Evolutionary conservation across 305 asterid genomes (phyloP).

Genomic region (Rubia peregrina): DNA sequence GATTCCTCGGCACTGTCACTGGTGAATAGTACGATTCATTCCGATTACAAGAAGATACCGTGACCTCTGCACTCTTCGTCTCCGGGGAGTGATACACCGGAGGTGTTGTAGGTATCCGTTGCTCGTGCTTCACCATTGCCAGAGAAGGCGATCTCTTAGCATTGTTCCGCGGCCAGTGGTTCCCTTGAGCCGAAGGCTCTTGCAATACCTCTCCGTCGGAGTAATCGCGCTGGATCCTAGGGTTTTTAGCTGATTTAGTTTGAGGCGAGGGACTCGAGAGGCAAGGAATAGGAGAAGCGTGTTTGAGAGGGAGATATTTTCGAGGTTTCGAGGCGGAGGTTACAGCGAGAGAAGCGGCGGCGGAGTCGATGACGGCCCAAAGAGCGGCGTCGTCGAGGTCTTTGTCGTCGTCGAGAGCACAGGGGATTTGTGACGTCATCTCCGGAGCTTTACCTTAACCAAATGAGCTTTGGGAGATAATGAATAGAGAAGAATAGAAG

Average conservation of each 20-base stretch:
- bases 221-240: slow-evolving; percentile 29
- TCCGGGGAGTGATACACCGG: slow-evolving; percentile 32
- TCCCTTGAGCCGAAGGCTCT: slow-evolving; percentile 13
- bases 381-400: slow-evolving; percentile 89
- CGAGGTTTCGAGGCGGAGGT: slow-evolving; percentile 35
- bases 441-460: background rate
- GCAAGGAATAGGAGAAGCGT: slow-evolving; percentile 54
- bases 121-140: slow-evolving; percentile 60
- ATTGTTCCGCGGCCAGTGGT: slow-evolving; percentile 49
- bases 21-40: slow-evolving; percentile 28
- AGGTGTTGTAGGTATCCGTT: slow-evolving; percentile 40
- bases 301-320: slow-evolving; percentile 29
- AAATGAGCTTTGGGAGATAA: background rate
- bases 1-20: slow-evolving; percentile 24
- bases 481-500: background rate
- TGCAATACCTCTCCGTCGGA: slow-evolving; percentile 51
- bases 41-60: slow-evolving; percentile 19
- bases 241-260: slow-evolving; percentile 18
- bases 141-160: slow-evolving; percentile 40
- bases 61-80: slow-evolving; percentile 19
- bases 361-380: slow-evolving; percentile 96
- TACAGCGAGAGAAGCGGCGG: slow-evolving; percentile 53
- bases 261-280: slow-evolving; percentile 60
- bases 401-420: slow-evolving; percentile 47
- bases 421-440: slow-evolving; percentile 25